Evolutionary conservation across 164 flowering plant genomes (phyloP).

Genomic region (Chloranthus sessilifolius): DNA sequence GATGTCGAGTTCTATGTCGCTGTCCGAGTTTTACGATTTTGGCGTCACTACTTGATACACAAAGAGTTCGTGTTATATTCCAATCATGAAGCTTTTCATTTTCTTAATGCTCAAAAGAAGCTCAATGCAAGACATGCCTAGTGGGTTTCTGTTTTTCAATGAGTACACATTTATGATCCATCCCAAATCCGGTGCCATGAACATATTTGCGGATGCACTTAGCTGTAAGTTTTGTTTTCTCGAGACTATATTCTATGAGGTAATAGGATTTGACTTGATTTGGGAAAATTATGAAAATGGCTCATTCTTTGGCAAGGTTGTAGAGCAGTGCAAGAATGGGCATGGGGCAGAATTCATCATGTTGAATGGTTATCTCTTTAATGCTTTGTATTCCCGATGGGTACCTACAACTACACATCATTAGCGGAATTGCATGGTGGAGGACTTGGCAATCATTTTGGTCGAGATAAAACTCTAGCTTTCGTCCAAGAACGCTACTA

Average conservation of each 20-base stretch:
- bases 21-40: background rate
- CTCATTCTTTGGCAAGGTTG: background rate
- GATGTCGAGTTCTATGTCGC: background rate
- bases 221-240: background rate
- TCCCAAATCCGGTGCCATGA: background rate
- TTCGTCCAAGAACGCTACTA: background rate
- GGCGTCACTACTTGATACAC: background rate
- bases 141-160: slow-evolving; percentile 2
- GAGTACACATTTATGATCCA: slow-evolving; percentile 1
- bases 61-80: background rate
- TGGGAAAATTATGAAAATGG: background rate
- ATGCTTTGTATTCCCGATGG: background rate
- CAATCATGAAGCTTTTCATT: background rate
- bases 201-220: background rate
- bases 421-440: background rate
- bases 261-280: background rate
- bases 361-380: background rate
- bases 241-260: background rate
- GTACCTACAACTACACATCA: background rate
- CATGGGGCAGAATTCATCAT: too few species aligned
- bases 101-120: background rate
- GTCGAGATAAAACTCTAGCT: background rate
- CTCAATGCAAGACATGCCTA: background rate
- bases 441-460: background rate
- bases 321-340: background rate